Evolutionary conservation across 1,139 yeast species (phyloP), one percentile per base, ranked within the genome.

Genomic region (Spathaspora jeffriesii): DNA sequence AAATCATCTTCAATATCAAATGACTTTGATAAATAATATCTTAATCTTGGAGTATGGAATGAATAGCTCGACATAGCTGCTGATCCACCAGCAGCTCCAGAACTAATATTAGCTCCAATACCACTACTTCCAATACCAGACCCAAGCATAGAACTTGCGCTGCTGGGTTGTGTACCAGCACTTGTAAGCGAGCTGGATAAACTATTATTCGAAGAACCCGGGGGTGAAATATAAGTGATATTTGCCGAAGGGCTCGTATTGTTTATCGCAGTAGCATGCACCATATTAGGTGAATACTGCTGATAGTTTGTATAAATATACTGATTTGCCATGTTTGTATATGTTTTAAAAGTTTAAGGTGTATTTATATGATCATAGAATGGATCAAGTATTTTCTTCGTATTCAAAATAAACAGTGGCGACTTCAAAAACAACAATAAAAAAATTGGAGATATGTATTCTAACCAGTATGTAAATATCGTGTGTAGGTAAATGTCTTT

Each of bases 1-100:
- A 82, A 60, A 59, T 83, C 88, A 59, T 83, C 88, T 59, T 83
- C 87, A 15, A 76, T 60, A 52, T 82, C 88, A 64, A 83, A 82
- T 32, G 84, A 81, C 57, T 82, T 82, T 25, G 84, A 79, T 44
- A 74, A 62, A 58, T 73, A 74, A 56, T 73, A 74, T 56, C 79
- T 66, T 53, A 73, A 67, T 43, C 78, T 59, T 3, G 79, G 78
- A 37, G 71, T 71, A 49, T 71, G 77, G 55, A 69, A 68, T 27
- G 72, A 66, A 52, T 72, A 71, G 49, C 58, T 63, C 28, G 71
- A 59, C 8, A 53, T 34, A 8, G 47, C 37, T n/a, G 34, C 18
- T 14, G 34, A 53, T 49, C 34, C 34, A 30, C 34, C 15, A 6
- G 21, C 36, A 15, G 17, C 36, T 15, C 38, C 38, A 2, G 36